Evolutionary conservation across 129 eudicot genomes (phyloP).

Genomic region (Artemisia tridentata): DNA sequence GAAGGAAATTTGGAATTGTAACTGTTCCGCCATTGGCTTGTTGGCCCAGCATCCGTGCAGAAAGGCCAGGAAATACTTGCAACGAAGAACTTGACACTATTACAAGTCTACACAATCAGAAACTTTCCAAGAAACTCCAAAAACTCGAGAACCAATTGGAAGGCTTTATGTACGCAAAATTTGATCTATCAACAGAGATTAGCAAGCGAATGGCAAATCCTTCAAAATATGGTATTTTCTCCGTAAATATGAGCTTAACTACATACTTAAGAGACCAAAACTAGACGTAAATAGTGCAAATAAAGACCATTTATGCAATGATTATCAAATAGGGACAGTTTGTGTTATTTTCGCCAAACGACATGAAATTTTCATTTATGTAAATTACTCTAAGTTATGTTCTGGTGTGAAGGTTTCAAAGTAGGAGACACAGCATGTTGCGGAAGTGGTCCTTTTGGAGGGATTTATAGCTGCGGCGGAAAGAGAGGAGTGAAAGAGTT

Average conservation of each 20-base stretch:
- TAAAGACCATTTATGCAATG: no score
- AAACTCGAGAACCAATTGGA: constrained; percentile 27
- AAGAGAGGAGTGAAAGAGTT: constrained; percentile 37
- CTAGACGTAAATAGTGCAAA: no score
- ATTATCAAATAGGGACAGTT: no score
- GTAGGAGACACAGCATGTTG: constrained; percentile 44
- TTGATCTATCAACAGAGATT: constrained; percentile 29
- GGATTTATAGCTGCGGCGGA: constrained; percentile 46
- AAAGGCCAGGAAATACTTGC: constrained; percentile 8
- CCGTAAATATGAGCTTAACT: no score
- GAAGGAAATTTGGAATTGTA: constrained; percentile 38
- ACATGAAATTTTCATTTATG: no score
- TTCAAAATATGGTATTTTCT: constrained; percentile 32
- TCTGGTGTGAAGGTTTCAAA: constrained; percentile 34
- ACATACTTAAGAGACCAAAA: no score
- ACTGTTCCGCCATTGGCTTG: constrained; percentile 22
- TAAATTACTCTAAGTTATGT: no score
- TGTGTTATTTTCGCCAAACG: no score
- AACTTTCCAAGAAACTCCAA: constrained; percentile 6
- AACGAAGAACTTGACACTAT: constrained; percentile 25
- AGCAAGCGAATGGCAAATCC: constrained; percentile 24
- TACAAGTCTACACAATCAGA: constrained; percentile 34
- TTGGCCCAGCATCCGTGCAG: constrained; percentile 31
- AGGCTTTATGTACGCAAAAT: constrained; percentile 39
- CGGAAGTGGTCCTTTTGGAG: constrained; percentile 44